Percentiles rank a stretch among this genome's conserved stretches.
These are phyloP conservation scores for Friedmanniomyces simplex DNA, from an alignment of 495 filamentous ascomycete genomes.

Conservation along the genomic window DNA sequence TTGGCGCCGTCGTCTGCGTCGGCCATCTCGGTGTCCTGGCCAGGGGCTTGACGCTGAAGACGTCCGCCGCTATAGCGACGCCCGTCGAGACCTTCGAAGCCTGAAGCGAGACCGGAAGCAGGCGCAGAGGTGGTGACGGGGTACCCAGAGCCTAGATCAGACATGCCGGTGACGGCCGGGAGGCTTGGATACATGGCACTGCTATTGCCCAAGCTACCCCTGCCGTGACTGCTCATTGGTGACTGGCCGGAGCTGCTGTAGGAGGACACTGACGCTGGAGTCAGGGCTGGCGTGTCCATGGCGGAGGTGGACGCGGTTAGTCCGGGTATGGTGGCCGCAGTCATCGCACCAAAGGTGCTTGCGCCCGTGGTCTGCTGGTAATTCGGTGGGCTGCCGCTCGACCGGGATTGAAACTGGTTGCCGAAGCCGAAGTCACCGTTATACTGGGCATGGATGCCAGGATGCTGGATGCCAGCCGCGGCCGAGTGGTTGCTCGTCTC, in stretches of 20 bases:
- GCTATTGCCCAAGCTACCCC: slow-evolving; percentile 25
- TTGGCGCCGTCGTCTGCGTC: slow-evolving; percentile 13
- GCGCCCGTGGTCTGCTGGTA: slow-evolving; percentile 23
- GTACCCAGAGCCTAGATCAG: slow-evolving; percentile 47
- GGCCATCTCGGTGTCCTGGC: slow-evolving; percentile 14
- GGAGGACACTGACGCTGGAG: slow-evolving; percentile 73
- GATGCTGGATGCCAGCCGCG: slow-evolving; percentile 61
- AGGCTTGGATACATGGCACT: slow-evolving; percentile 66
- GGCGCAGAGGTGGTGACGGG: slow-evolving; percentile 57
- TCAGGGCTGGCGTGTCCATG: slow-evolving; percentile 69
- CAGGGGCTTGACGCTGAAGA: slow-evolving; percentile 46
- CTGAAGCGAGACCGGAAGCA: slow-evolving; percentile 67
- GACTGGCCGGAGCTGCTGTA: slow-evolving; percentile 75
- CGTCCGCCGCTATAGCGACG: slow-evolving; percentile 81
- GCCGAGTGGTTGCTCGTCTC: slow-evolving; percentile 74
- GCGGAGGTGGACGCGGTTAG: slow-evolving; percentile 33
- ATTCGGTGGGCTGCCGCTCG: slow-evolving; percentile 63
- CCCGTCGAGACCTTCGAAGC: slow-evolving; percentile 55
- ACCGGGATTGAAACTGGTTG: slow-evolving; percentile 44
- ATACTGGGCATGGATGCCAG: slow-evolving; percentile 54
- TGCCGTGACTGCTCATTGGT: slow-evolving; percentile 55
- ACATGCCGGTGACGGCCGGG: slow-evolving; percentile 55
- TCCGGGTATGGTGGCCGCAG: slow-evolving; percentile 30
- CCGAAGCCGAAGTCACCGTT: slow-evolving; percentile 44
- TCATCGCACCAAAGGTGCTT: slow-evolving; percentile 49